Conservation (phyloP, 768 basidiomycete species). For the Phanerochaete sordida region DNA sequence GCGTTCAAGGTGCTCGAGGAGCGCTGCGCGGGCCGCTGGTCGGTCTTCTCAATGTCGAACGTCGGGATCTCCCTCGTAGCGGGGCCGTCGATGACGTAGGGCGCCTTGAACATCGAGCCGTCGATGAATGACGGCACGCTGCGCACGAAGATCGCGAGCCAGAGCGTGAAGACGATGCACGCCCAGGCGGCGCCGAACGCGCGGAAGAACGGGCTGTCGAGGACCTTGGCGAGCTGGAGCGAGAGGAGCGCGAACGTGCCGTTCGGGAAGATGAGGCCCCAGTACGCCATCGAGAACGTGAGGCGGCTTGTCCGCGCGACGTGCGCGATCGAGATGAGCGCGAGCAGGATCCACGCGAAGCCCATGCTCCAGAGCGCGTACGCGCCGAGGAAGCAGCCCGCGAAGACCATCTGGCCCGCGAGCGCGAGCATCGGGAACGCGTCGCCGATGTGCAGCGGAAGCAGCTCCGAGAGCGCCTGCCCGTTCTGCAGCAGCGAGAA, state of each 20-base stretch:
- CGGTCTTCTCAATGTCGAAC: conserved; percentile 61
- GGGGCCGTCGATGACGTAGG: conserved; percentile 13
- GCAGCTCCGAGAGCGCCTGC: conserved; percentile 30
- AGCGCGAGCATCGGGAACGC: conserved; percentile 28
- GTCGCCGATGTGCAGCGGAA: conserved; percentile 29
- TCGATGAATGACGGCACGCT: conserved; percentile 80
- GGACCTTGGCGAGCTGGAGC: conserved; percentile 43
- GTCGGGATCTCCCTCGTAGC: conserved; percentile 33
- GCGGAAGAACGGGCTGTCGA: conserved; percentile 49
- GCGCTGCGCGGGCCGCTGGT: conserved; percentile 92
- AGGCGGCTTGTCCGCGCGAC: conserved; percentile 28
- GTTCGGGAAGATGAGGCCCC: conserved; percentile 57
- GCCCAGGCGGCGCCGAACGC: conserved; percentile 53
- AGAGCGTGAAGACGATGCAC: conserved; percentile 42
- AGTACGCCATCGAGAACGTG: conserved; percentile 45
- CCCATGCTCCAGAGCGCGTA: conserved; percentile 55
- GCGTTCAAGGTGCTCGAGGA: conserved; percentile 44
- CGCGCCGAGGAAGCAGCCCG: conserved; percentile 42
- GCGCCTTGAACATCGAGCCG: conserved; percentile 33
- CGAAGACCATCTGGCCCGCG: conserved; percentile 40
- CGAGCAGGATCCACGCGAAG: conserved; percentile 46
- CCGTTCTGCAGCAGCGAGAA: conserved; percentile 42
- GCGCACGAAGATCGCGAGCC: conserved; percentile 58
- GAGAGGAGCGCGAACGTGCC: conserved; percentile 49
- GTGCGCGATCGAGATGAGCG: conserved; percentile 36